phyloP scores from a whole-genome alignment of 768 basidiomycete species.

The Lentinula raphanica region DNA sequence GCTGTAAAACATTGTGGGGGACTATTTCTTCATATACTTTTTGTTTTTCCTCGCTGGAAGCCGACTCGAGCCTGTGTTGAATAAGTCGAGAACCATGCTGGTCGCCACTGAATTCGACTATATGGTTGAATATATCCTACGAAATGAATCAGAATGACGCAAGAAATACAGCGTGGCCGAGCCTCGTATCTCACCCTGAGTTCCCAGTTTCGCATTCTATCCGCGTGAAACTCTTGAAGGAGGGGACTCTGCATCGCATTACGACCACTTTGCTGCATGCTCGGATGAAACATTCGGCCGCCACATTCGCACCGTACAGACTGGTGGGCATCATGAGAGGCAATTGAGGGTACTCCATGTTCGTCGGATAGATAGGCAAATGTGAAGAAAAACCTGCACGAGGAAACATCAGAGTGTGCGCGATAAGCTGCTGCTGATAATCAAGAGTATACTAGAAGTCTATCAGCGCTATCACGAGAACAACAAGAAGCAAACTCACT shows the following conservation, averaged over 20 bases:
- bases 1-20: constrained; percentile 63
- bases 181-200: constrained; percentile 56
- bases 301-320: constrained; percentile 40
- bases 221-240: constrained; percentile 80
- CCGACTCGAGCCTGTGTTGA: constrained; percentile 77
- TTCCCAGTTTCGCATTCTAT: constrained; percentile 78
- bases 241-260: constrained; percentile 59
- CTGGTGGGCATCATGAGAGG: constrained; percentile 39
- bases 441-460: constrained; percentile 32
- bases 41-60: constrained; percentile 75
- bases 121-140: constrained; percentile 80
- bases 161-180: too few relatives aligned
- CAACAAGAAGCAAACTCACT: constrained; percentile 28
- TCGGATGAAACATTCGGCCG: constrained; percentile 31
- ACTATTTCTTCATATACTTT: constrained; percentile 84
- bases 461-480: constrained; percentile 10
- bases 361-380: constrained; percentile 36
- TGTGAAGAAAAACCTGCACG: constrained; percentile 40
- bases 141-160: background rate
- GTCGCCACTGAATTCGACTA: constrained; percentile 90
- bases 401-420: constrained; percentile 36
- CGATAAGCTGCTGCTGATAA: constrained; percentile 42
- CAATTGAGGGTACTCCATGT: constrained; percentile 46
- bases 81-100: constrained; percentile 99
- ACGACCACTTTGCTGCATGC: constrained; percentile 42